Evolutionary conservation across 1,139 yeast genomes (phyloP).

Genomic region (Candida albicans): DNA sequence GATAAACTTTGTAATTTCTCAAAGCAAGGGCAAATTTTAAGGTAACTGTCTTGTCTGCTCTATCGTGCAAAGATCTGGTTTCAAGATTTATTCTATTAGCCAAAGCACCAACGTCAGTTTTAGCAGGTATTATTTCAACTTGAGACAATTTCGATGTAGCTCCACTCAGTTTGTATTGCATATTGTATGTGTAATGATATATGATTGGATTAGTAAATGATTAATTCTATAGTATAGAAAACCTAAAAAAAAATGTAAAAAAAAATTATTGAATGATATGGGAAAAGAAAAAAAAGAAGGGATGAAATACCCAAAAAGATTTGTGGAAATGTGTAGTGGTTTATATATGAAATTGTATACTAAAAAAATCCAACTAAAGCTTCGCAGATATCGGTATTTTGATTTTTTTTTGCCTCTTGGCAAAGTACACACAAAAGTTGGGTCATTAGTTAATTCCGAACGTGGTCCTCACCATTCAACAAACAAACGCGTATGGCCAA

Average conservation of each 20-base stretch:
- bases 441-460: neutral
- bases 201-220: neutral
- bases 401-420: neutral
- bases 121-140: conserved; percentile 66
- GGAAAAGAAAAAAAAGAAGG: neutral
- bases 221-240: neutral
- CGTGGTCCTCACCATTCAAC: no score
- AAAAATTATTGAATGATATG: neutral
- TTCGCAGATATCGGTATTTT: conserved; percentile 5
- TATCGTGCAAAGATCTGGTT: conserved; percentile 66
- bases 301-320: neutral
- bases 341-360: neutral
- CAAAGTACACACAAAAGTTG: neutral
- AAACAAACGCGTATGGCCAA: no score
- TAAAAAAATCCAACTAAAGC: neutral
- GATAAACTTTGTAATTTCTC: conserved; percentile 70
- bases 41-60: conserved; percentile 67
- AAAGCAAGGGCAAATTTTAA: conserved; percentile 73
- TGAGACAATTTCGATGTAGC: conserved; percentile 47
- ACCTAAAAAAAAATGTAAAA: neutral
- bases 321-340: neutral
- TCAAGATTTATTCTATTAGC: conserved; percentile 76
- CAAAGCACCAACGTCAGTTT: conserved; percentile 75
- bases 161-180: conserved; percentile 21
- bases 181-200: conserved; percentile 6